Evolutionary conservation across 441 rosid species (phyloP).

Genomic region (Pelargonium citronellum): DNA sequence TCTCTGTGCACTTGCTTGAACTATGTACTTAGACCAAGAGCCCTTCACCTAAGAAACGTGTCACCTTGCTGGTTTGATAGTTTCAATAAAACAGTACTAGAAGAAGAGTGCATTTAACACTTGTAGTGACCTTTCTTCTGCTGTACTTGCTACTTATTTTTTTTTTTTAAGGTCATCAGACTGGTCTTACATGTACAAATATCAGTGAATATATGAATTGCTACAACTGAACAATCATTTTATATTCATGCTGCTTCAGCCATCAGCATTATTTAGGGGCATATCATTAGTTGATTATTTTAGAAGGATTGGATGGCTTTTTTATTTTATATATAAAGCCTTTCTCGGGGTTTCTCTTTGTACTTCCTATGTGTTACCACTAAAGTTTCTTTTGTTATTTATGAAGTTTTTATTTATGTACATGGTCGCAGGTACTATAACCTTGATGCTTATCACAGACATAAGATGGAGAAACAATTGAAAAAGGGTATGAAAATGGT

Average conservation of each 20-base stretch:
- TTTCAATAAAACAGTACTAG: neutral
- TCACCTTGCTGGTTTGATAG: neutral
- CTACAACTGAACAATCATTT: neutral
- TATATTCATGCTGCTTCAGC: neutral
- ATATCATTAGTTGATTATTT: neutral
- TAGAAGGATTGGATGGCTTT: neutral
- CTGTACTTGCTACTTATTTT: neutral
- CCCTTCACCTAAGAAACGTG: neutral
- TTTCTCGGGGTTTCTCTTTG: neutral
- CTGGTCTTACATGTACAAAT: neutral
- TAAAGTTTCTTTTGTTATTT: neutral
- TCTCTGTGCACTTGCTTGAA: neutral
- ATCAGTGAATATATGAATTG: neutral
- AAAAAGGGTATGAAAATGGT: slow-evolving; percentile 65
- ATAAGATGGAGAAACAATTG: slow-evolving; percentile 57
- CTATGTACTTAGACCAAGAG: neutral
- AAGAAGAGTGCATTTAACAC: neutral
- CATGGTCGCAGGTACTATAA: slow-evolving; percentile 57
- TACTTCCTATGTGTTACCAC: neutral
- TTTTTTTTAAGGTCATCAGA: neutral
- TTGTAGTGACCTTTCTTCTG: no score
- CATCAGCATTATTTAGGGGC: neutral
- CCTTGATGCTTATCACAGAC: slow-evolving; percentile 77
- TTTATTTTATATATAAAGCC: neutral
- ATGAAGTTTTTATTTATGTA: slow-evolving; percentile 7